These are phyloP conservation scores for Tilletia walkeri DNA, from an alignment of 1,284 basidiomycete species.

Conservation along the genomic window DNA sequence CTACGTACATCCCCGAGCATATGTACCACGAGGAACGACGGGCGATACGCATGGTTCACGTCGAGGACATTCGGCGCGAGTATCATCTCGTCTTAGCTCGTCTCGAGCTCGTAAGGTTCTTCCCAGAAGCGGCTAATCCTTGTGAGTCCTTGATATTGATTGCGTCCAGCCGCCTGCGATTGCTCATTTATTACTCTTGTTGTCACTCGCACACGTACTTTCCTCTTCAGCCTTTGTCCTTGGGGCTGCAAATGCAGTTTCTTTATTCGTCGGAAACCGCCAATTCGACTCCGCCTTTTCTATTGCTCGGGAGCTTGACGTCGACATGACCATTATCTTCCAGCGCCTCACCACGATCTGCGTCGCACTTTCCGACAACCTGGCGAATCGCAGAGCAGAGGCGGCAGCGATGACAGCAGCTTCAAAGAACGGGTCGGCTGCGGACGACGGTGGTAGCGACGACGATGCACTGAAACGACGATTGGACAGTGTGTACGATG, in stretches of 20 bases:
- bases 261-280: conserved; percentile 75
- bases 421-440: background rate
- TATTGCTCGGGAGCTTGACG: conserved; percentile 71
- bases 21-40: conserved; percentile 60
- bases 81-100: conserved; percentile 77
- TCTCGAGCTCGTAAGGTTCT: conserved; percentile 69
- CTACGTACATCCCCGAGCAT: conserved; percentile 74
- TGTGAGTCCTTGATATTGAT: conserved; percentile 2
- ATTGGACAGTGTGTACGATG: conserved; percentile 36
- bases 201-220: background rate
- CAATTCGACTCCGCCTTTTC: conserved; percentile 77
- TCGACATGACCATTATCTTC: conserved; percentile 86
- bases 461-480: background rate
- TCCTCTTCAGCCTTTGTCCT: conserved; percentile 28
- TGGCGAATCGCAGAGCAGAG: conserved; percentile 6
- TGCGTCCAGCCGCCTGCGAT: too few relatives aligned
- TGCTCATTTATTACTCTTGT: background rate
- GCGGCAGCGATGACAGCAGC: conserved; percentile 15
- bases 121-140: conserved; percentile 60
- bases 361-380: conserved; percentile 56
- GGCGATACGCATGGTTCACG: conserved; percentile 72
- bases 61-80: conserved; percentile 80
- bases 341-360: conserved; percentile 75
- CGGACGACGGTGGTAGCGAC: background rate
- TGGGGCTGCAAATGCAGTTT: conserved; percentile 65